phyloP scores from a whole-genome alignment of 2,329 filamentous ascomycete species.

The Metarhizium anisopliae region DNA sequence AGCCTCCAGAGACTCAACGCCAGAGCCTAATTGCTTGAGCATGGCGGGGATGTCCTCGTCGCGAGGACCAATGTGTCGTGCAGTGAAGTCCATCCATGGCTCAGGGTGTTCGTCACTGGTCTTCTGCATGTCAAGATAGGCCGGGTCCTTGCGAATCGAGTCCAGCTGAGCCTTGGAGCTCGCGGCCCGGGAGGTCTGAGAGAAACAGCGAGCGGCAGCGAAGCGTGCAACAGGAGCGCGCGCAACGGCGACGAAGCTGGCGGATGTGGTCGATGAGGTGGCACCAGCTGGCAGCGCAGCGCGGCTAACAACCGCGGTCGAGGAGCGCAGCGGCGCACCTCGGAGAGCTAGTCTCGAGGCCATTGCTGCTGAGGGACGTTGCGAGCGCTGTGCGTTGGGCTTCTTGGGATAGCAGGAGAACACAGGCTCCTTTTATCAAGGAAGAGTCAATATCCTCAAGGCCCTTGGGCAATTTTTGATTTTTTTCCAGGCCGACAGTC shows the following conservation, averaged over 20 bases:
- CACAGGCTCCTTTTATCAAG: neutral
- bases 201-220: conserved; percentile 8
- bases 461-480: too few species aligned
- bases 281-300: neutral
- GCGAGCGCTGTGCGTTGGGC: neutral
- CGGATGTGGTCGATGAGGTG: neutral
- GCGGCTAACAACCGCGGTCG: conserved; percentile 8
- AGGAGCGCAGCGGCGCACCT: conserved; percentile 13
- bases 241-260: conserved; percentile 2
- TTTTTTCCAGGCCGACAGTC: too few species aligned
- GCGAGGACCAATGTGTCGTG: conserved; percentile 81
- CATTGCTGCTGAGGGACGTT: conserved; percentile 10
- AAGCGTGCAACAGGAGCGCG: conserved; percentile 5
- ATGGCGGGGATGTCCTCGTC: conserved; percentile 62
- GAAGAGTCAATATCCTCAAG: too few species aligned
- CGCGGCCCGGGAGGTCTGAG: conserved; percentile 8
- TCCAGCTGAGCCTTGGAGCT: conserved; percentile 8
- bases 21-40: conserved; percentile 71
- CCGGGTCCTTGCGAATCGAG: conserved; percentile 12
- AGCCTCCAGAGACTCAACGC: conserved; percentile 63
- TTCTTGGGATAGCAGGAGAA: too few species aligned
- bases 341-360: conserved; percentile 18
- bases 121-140: conserved; percentile 15
- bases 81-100: conserved; percentile 46
- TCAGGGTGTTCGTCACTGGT: conserved; percentile 11